Evolutionary conservation across 202 grass and related monocot genomes (phyloP), one percentile per base, ranked within the genome.

Genomic region (Musa balbisiana): DNA sequence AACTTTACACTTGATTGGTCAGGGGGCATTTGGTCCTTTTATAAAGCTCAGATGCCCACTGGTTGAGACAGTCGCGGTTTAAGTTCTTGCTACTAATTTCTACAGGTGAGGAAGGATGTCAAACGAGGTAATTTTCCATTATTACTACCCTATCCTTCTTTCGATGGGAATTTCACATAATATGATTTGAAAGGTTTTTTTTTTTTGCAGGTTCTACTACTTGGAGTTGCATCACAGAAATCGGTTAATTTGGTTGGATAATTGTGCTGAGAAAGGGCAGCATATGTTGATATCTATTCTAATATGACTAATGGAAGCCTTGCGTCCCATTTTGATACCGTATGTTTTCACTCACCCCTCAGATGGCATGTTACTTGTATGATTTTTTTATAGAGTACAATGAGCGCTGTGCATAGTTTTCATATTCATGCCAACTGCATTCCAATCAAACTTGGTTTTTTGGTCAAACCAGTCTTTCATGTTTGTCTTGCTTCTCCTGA

Each of bases 181-280:
- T 1, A 56, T 27, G 21, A 55, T 16, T n/a, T 1, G 5, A 53
- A 14, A 25, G 17, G 19, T 9, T 15, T 16, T 64, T 59, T 16
- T 80, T 77, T 78, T 13, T n/a, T n/a, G n/a, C 71, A 94, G 95
- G 95, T 98, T 62, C 75, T 92, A 69, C 95, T 98, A 84, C 91
- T 98, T 69, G 91, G 62, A 86, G 95, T 83, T 98, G 74, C 95
- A 98, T 79, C 95, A 98, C 69, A 87, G 95, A 80, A 94, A 98
- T 76, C 89, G 81, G 91, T 98, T 9, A 98, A 98, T 87, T 88
- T 98, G 88, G 87, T 98, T 71, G 95, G 95, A 17, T 98, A 98
- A n/a, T 84, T 98, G 91, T 83, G 87, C 88, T 69, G 95, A 98
- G 53, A 98, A 98, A 79, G 91, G 88, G 69, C 88, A 92, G 65